Conservation (phyloP, 2,329 filamentous ascomycete species). For the Cucurbitaria berberidis region DNA sequence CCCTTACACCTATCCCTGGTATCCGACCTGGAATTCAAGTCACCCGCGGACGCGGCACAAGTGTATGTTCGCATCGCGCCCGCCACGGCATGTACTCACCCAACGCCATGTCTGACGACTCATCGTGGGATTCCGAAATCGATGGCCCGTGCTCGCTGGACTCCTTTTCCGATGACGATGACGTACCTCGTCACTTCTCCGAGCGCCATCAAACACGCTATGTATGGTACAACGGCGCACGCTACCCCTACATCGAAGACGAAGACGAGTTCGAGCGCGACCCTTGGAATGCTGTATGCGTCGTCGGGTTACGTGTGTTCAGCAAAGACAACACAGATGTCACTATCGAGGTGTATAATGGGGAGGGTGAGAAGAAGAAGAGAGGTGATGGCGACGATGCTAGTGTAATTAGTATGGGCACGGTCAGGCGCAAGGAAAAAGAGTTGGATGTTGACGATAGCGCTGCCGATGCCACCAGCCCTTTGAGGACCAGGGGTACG, state of each 20-base stretch:
- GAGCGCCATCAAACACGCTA: slow-evolving; percentile 25
- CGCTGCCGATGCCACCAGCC: slow-evolving; percentile 49
- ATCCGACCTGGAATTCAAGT: slow-evolving; percentile 45
- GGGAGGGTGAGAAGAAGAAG: slow-evolving; percentile 35
- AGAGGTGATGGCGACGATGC: slow-evolving; percentile 32
- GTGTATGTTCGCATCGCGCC: slow-evolving; percentile 39
- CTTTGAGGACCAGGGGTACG: slow-evolving; percentile 37
- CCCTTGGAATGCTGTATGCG: slow-evolving; percentile 67
- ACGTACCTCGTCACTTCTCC: slow-evolving; percentile 11
- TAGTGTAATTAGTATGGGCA: slow-evolving; percentile 30
- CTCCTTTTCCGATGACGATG: slow-evolving; percentile 27
- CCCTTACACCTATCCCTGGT: slow-evolving; percentile 46
- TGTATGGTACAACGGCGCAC: slow-evolving; percentile 27
- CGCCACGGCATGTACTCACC: slow-evolving; percentile 37
- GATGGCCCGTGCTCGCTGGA: slow-evolving; percentile 44
- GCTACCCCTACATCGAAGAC: slow-evolving; percentile 39
- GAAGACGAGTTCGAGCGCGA: slow-evolving; percentile 56
- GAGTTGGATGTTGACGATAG: slow-evolving; percentile 51
- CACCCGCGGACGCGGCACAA: slow-evolving; percentile 34
- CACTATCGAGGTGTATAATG: slow-evolving; percentile 59
- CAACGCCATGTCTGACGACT: slow-evolving; percentile 45
- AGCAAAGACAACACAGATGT: slow-evolving; percentile 59
- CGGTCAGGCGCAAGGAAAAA: slow-evolving; percentile 36
- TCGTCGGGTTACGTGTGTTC: slow-evolving; percentile 65
- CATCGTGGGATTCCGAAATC: slow-evolving; percentile 51